These are phyloP conservation scores for Mycocentrospora acerina DNA, from an alignment of 2,329 filamentous ascomycete species.

Conservation along the genomic window DNA sequence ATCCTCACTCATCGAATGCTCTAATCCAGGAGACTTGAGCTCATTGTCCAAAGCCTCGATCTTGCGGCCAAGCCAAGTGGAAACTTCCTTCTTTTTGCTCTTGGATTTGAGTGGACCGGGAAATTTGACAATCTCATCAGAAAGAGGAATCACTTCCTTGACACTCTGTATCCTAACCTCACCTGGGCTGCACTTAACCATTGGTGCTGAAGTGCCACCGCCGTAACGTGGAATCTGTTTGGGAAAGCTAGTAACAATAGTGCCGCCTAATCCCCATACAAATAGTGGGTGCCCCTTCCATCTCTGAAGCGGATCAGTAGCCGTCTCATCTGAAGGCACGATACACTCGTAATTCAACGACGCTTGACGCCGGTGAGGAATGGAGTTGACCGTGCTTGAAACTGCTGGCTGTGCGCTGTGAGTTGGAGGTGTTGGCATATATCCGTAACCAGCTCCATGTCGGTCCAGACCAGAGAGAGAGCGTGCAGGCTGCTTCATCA, in stretches of 20 bases:
- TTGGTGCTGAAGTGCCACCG: conserved; percentile 69
- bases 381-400: conserved; percentile 23
- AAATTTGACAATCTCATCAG: conserved; percentile 75
- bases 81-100: conserved; percentile 90
- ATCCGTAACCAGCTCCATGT: conserved; percentile 57
- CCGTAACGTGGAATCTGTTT: conserved; percentile 85
- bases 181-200: conserved; percentile 79
- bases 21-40: conserved; percentile 47
- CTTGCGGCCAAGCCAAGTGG: conserved; percentile 75
- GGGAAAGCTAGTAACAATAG: conserved; percentile 81
- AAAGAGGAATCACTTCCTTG: conserved; percentile 70
- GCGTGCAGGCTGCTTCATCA: conserved; percentile 51
- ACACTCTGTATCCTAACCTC: conserved; percentile 76
- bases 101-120: conserved; percentile 88
- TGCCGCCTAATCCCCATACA: conserved; percentile 83
- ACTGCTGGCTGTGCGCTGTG: conserved; percentile 31
- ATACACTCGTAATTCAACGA: conserved; percentile 58
- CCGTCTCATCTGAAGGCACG: conserved; percentile 56
- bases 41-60: conserved; percentile 71
- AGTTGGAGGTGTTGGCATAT: conserved; percentile 42
- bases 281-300: conserved; percentile 91
- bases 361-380: conserved; percentile 42
- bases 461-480: conserved; percentile 47
- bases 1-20: conserved; percentile 56
- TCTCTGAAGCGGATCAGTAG: conserved; percentile 74